Evolutionary conservation across 176 grass and related monocot species (phyloP).

Genomic region (Oryza punctata): DNA sequence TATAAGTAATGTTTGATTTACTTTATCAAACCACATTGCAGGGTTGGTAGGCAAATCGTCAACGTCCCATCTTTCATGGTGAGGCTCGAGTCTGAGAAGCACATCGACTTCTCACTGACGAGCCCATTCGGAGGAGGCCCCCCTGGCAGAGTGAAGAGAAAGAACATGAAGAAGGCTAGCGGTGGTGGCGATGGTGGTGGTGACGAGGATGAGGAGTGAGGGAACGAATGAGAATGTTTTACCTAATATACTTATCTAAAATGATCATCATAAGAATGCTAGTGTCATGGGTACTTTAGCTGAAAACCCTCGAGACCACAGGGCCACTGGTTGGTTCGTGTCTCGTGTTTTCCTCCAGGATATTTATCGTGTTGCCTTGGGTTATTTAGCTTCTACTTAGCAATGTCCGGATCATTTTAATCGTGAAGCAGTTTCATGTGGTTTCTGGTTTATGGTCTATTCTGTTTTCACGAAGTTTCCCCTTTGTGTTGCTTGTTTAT

Average conservation of each 20-base stretch:
- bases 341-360: neutral
- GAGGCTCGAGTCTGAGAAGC: slow-evolving; percentile 75
- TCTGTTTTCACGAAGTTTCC: neutral
- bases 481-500: neutral
- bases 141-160: slow-evolving; percentile 64
- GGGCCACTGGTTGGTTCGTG: neutral
- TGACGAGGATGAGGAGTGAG: slow-evolving; percentile 58
- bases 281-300: slow-evolving; percentile 29
- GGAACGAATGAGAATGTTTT: slow-evolving; percentile 18
- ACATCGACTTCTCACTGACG: slow-evolving; percentile 69
- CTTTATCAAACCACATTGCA: slow-evolving; percentile 2
- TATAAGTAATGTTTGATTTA: neutral
- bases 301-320: neutral
- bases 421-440: slow-evolving; percentile 7
- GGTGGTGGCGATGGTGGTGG: slow-evolving; percentile 29
- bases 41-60: slow-evolving; percentile 78
- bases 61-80: slow-evolving; percentile 77
- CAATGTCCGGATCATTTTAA: slow-evolving; percentile 32
- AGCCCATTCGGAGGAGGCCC: slow-evolving; percentile 66
- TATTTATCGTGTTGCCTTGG: slow-evolving; percentile 15
- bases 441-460: neutral
- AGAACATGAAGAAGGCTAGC: slow-evolving; percentile 56
- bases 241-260: slow-evolving; percentile 30
- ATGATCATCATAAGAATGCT: slow-evolving; percentile 33
- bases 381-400: slow-evolving; percentile 11